Percentiles rank a stretch among this genome's conserved stretches.
Conservation (phyloP, 768 basidiomycete genomes). For the Serendipita indica region DNA sequence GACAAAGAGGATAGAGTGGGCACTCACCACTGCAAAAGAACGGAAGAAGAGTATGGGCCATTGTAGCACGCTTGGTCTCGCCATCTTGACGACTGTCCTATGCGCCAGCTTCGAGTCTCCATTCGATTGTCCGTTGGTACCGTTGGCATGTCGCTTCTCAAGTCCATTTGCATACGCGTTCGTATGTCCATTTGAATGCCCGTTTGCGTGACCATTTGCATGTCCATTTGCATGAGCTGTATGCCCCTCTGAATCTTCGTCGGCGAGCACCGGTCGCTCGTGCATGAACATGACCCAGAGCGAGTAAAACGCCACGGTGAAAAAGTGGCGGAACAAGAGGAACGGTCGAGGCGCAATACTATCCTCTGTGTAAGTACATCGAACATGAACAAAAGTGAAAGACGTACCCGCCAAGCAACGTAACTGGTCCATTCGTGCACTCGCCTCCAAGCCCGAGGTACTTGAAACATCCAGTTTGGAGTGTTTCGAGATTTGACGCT, state of each 20-base stretch:
- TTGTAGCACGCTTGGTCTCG: conserved; percentile 35
- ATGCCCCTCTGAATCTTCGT: conserved; percentile 7
- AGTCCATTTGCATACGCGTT: conserved; percentile 1
- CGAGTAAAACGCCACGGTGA: conserved; percentile 86
- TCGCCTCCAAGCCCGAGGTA: conserved; percentile 93
- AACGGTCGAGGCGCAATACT: conserved; percentile 71
- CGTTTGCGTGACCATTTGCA: conserved; percentile 5
- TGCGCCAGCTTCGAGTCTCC: not conserved
- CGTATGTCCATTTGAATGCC: not conserved
- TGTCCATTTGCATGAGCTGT: not conserved
- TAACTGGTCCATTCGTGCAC: conserved; percentile 76
- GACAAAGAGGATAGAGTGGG: conserved; percentile 8
- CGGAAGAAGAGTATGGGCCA: conserved; percentile 55
- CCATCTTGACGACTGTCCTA: conserved; percentile 29
- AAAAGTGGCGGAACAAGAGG: conserved; percentile 82
- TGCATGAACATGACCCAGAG: conserved; percentile 80
- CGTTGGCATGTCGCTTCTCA: not conserved
- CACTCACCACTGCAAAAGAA: conserved; percentile 55
- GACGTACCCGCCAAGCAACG: conserved; percentile 65
- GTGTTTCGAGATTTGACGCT: conserved; percentile 48
- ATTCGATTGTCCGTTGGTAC: conserved; percentile 4
- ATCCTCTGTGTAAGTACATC: not conserved
- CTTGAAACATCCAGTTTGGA: conserved; percentile 83
- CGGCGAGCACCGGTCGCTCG: conserved; percentile 27
- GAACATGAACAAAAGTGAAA: too few species aligned